phyloP scores from a whole-genome alignment of 345 rosid species.

The Adansonia digitata region DNA sequence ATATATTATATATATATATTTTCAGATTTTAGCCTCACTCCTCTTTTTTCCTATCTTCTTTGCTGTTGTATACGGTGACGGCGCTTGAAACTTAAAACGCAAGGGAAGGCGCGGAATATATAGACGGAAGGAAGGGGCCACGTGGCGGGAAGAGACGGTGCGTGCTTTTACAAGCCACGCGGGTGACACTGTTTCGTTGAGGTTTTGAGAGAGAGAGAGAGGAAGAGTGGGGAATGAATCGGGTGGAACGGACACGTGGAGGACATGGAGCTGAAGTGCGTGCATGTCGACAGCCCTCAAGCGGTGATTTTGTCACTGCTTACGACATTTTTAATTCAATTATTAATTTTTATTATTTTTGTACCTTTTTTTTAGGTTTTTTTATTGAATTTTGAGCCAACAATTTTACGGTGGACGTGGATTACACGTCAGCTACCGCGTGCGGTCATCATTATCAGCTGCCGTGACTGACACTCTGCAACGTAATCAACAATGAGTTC shows the following conservation, averaged over 20 bases:
- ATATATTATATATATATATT: too few relatives aligned
- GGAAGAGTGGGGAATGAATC: background rate
- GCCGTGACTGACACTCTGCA: too few relatives aligned
- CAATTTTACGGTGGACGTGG: too few relatives aligned
- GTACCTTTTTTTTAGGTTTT: too few relatives aligned
- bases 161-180: slow-evolving; percentile 43
- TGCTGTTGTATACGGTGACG: slow-evolving; percentile 8
- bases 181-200: slow-evolving; percentile 29
- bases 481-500: too few relatives aligned
- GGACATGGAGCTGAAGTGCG: slow-evolving; percentile 24
- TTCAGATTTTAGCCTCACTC: background rate
- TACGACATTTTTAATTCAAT: slow-evolving; percentile 38
- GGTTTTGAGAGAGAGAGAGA: slow-evolving; percentile 10
- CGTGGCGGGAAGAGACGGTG: slow-evolving; percentile 25
- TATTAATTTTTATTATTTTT: too few relatives aligned
- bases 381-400: too few relatives aligned
- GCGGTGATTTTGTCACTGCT: slow-evolving; percentile 74
- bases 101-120: slow-evolving; percentile 41
- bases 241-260: slow-evolving; percentile 50
- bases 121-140: slow-evolving; percentile 31
- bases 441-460: too few relatives aligned
- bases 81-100: slow-evolving; percentile 60
- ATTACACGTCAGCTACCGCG: too few relatives aligned
- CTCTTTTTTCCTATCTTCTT: background rate
- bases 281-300: slow-evolving; percentile 39